Conservation (phyloP, 768 basidiomycete genomes). For the Podaxis pistillaris region DNA sequence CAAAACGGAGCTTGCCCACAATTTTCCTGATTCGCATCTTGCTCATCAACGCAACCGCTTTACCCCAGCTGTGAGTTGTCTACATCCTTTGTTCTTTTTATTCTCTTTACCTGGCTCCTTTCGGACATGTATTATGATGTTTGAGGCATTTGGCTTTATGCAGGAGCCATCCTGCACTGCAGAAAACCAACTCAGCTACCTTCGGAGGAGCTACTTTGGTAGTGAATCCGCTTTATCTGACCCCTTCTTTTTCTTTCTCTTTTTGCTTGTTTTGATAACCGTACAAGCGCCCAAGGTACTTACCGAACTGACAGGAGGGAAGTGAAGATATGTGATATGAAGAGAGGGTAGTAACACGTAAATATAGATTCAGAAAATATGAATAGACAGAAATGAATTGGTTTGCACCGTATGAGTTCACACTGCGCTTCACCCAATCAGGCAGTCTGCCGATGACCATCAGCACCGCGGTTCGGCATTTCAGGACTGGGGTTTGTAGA, state of each 20-base stretch:
- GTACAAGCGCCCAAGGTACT: neutral
- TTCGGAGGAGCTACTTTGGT: slow-evolving; percentile 60
- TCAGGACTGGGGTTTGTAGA: too few species aligned
- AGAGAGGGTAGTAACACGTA: neutral
- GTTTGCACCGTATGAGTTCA: neutral
- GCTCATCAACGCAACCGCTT: neutral
- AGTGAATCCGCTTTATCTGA: slow-evolving; percentile 45
- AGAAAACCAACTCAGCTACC: slow-evolving; percentile 91
- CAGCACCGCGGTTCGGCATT: neutral
- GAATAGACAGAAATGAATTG: neutral
- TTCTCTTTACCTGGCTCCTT: slow-evolving; percentile 11
- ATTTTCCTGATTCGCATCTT: neutral
- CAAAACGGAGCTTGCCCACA: slow-evolving; percentile 14
- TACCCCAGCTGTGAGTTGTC: slow-evolving; percentile 27
- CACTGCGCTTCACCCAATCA: neutral
- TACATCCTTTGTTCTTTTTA: slow-evolving; percentile 3
- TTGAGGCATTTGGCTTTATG: slow-evolving; percentile 96
- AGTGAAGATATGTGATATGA: neutral
- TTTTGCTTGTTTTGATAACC: neutral
- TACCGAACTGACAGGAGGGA: slow-evolving; percentile 8
- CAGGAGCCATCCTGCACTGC: slow-evolving; percentile 67
- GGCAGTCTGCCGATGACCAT: neutral
- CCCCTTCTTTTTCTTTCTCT: slow-evolving; percentile 6
- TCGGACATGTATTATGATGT: slow-evolving; percentile 52
- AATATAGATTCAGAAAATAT: neutral